Percentiles rank a stretch among this genome's conserved stretches.
Evolutionary conservation across 2,329 filamentous ascomycete species (phyloP).

Genomic region (Didymella sp.): DNA sequence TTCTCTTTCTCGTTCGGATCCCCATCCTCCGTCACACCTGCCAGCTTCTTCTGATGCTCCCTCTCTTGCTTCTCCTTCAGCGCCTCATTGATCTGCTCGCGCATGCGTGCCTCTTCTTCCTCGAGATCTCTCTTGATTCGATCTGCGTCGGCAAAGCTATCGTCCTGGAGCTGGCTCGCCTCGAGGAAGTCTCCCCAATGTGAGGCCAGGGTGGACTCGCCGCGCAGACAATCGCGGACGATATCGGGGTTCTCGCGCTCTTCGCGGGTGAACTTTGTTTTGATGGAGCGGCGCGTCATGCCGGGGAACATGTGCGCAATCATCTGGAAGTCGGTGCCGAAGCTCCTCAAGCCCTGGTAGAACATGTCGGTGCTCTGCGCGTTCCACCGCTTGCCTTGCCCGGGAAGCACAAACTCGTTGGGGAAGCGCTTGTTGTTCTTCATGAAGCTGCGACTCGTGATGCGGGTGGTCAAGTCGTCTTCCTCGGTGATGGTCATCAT

Average conservation of each 20-base stretch:
- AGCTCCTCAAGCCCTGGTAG: slow-evolving; percentile 76
- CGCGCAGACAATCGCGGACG: slow-evolving; percentile 68
- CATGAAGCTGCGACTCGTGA: slow-evolving; percentile 73
- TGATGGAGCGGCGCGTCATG: slow-evolving; percentile 75
- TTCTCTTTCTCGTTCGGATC: slow-evolving; percentile 31
- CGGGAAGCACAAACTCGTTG: slow-evolving; percentile 53
- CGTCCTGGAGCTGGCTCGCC: slow-evolving; percentile 41
- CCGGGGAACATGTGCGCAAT: slow-evolving; percentile 78
- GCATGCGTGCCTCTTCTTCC: slow-evolving; percentile 35
- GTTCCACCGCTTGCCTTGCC: slow-evolving; percentile 65
- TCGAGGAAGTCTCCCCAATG: slow-evolving; percentile 52
- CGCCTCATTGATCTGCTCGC: slow-evolving; percentile 48
- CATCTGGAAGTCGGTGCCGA: slow-evolving; percentile 83
- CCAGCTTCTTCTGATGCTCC: slow-evolving; percentile 44
- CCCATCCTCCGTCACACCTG: slow-evolving; percentile 30
- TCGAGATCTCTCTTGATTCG: slow-evolving; percentile 43
- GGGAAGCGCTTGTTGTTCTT: slow-evolving; percentile 63
- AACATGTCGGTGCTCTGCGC: slow-evolving; percentile 76
- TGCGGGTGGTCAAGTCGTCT: slow-evolving; percentile 76
- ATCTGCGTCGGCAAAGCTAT: slow-evolving; percentile 48
- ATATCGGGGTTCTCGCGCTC: slow-evolving; percentile 70
- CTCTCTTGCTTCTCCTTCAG: slow-evolving; percentile 45
- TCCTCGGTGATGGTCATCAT: slow-evolving; percentile 71
- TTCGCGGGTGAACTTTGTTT: slow-evolving; percentile 83
- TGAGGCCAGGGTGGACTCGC: slow-evolving; percentile 41